Percentiles rank a stretch among this genome's conserved stretches.
These are phyloP conservation scores for Caloboletus firmus DNA, from an alignment of 1,284 basidiomycete genomes.

Conservation along the genomic window DNA sequence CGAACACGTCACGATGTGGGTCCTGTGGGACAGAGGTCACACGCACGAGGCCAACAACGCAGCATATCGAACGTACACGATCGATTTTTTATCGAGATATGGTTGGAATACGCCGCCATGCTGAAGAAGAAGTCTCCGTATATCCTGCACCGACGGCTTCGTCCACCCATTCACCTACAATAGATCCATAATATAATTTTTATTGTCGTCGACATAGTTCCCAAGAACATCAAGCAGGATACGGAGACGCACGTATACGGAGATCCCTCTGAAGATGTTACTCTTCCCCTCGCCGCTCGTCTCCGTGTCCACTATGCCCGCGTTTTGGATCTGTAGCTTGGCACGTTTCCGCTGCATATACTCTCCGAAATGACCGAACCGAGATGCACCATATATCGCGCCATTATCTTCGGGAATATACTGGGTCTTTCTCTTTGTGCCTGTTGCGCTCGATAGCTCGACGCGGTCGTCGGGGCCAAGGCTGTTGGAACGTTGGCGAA, in stretches of 20 bases:
- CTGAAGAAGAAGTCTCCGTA: slow-evolving; percentile 77
- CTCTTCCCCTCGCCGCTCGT: slow-evolving; percentile 33
- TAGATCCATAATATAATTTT: too few relatives aligned
- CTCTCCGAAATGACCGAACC: slow-evolving; percentile 82
- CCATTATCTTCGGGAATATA: slow-evolving; percentile 15
- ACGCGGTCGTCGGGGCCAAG: neutral
- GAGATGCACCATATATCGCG: slow-evolving; percentile 71
- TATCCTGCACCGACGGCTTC: slow-evolving; percentile 81
- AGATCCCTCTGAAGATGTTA: slow-evolving; percentile 69
- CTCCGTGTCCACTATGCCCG: slow-evolving; percentile 46
- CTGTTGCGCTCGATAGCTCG: slow-evolving; percentile 1
- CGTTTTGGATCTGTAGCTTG: slow-evolving; percentile 87
- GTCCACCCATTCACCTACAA: slow-evolving; percentile 88
- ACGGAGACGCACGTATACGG: slow-evolving; percentile 69
- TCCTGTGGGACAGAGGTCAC: slow-evolving; percentile 45
- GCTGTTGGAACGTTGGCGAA: slow-evolving; percentile 4
- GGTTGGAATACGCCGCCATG: slow-evolving; percentile 85
- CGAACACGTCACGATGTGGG: slow-evolving; percentile 88
- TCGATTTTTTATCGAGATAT: slow-evolving; percentile 77
- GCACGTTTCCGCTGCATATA: slow-evolving; percentile 90
- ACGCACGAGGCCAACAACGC: neutral
- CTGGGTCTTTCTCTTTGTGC: slow-evolving; percentile 22
- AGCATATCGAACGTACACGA: slow-evolving; percentile 54
- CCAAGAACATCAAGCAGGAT: neutral
- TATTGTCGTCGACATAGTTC: neutral